These are phyloP conservation scores for Cryphonectria radicalis DNA, from an alignment of 2,329 filamentous ascomycete genomes.

Conservation along the genomic window DNA sequence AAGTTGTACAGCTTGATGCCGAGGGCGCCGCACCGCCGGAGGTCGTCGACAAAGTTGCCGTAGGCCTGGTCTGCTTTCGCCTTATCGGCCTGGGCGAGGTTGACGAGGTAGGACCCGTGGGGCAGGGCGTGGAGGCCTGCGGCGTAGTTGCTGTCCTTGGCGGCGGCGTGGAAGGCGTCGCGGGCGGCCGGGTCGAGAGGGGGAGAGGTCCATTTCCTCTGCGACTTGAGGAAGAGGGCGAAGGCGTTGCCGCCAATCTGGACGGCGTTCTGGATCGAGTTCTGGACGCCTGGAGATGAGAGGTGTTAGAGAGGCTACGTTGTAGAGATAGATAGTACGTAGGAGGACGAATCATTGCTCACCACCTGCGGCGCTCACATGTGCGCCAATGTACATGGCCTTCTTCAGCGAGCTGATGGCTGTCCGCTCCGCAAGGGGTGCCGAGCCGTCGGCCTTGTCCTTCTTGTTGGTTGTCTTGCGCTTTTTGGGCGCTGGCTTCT, in stretches of 20 bases:
- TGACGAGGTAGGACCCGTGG: slow-evolving; percentile 95
- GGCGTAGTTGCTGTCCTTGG: slow-evolving; percentile 72
- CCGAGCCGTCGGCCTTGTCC: slow-evolving; percentile 47
- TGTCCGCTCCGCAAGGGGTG: slow-evolving; percentile 73
- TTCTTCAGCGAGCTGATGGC: slow-evolving; percentile 64
- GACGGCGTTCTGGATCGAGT: slow-evolving; percentile 76
- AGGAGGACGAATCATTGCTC: slow-evolving; percentile 32
- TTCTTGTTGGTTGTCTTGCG: slow-evolving; percentile 42
- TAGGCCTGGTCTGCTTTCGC: slow-evolving; percentile 87
- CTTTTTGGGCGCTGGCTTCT: slow-evolving; percentile 47
- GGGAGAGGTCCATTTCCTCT: slow-evolving; percentile 91
- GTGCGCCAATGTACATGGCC: slow-evolving; percentile 84
- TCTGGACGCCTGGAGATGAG: slow-evolving; percentile 74
- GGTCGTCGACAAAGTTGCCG: slow-evolving; percentile 82
- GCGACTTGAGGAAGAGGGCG: slow-evolving; percentile 93
- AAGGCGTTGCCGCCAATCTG: slow-evolving; percentile 92
- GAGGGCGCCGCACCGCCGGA: slow-evolving; percentile 80
- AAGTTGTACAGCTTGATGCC: slow-evolving; percentile 97
- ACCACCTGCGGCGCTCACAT: slow-evolving; percentile 90
- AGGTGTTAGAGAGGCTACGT: not conserved
- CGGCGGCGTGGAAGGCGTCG: slow-evolving; percentile 70
- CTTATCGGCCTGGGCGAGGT: slow-evolving; percentile 83
- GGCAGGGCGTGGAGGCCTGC: slow-evolving; percentile 77
- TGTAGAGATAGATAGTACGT: slow-evolving; percentile 8
- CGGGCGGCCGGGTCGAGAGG: slow-evolving; percentile 70